These are phyloP conservation scores for Tillandsia fasciculata DNA, from an alignment of 176 grass and related monocot genomes.

Conservation along the genomic window DNA sequence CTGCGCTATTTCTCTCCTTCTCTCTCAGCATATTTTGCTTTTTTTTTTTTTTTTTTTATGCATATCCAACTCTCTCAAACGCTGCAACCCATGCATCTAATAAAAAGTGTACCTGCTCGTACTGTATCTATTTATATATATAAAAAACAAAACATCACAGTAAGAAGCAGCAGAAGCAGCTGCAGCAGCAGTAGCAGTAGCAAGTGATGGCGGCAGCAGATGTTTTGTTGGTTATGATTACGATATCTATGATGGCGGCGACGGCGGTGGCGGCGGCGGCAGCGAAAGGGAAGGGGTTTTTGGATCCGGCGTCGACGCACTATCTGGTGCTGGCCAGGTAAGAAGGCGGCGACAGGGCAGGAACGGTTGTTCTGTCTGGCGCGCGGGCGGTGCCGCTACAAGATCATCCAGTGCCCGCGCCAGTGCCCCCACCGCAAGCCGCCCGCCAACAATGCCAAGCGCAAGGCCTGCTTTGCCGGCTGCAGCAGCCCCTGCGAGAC, in stretches of 20 bases:
- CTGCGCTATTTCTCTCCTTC: too few species aligned
- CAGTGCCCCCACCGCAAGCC: slow-evolving; percentile 27
- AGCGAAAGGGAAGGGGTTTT: not conserved
- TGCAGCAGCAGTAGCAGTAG: too few species aligned
- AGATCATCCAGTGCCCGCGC: slow-evolving; percentile 12
- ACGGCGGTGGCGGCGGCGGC: not conserved
- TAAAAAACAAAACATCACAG: too few species aligned
- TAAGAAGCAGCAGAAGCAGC: too few species aligned
- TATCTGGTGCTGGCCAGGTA: slow-evolving; percentile 14
- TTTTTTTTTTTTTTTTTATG: too few species aligned
- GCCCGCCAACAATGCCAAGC: not conserved
- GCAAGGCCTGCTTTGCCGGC: slow-evolving; percentile 40
- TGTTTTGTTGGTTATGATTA: not conserved
- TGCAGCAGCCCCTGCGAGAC: slow-evolving; percentile 40
- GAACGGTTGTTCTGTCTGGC: slow-evolving; percentile 38
- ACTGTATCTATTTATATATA: too few species aligned
- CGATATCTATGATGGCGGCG: not conserved
- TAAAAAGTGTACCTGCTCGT: too few species aligned
- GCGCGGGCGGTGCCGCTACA: slow-evolving; percentile 23
- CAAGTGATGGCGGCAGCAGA: too few species aligned
- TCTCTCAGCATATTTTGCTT: too few species aligned
- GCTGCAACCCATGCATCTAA: too few species aligned
- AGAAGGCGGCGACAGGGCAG: not conserved
- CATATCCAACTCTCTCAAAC: too few species aligned
- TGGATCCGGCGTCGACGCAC: not conserved